Evolutionary conservation across 1,139 yeast species (phyloP), one percentile per base, ranked within the genome.

Genomic region (Kodamaea sp.): DNA sequence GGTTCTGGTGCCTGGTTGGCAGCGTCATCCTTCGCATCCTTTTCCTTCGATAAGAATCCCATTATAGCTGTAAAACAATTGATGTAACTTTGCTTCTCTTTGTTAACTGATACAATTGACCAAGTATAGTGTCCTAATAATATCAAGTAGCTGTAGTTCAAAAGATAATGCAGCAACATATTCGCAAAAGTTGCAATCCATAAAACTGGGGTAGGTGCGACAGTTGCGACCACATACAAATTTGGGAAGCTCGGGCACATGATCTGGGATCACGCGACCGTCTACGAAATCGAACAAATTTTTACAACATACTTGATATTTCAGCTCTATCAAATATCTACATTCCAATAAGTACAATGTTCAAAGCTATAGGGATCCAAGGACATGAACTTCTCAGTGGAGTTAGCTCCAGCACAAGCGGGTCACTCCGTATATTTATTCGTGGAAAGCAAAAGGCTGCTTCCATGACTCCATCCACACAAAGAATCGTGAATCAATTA

Each of bases 401-500:
- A 6, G 27, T 15, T 12, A 14, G 29, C 16, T n/a, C 23, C 32
- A 5, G 15, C 24, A 4, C 21, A 22, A 19, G 34, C 11, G 32
- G 26, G 20, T 9, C 31, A 29, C 31, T 33, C 37, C 35, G 47
- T 42, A 42, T 47, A 16, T 63, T 67, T 35, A 61, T 57, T 24
- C 64, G 69, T 57, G 70, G 63, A 25, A 73, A 63, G 51, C 64
- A 51, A 53, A 60, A 53, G 51, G 55, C 54, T 33, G 51, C 51
- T 7, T n/a, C n/a, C n/a, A 58, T 66, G 15, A 57, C 77, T 31
- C 75, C 87, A 2, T 73, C 78, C 22, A 80, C 86, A 7, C 87
- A 82, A 51, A 73, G 73, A 51, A 74, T 81, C 33, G 78, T 82
- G 35, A 77, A 83, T 39, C 94, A 90, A 63, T 72, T 89, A 43